Evolutionary conservation across 2,329 filamentous ascomycete species (phyloP).

Genomic region (Ophiostoma himal-ulmi): DNA sequence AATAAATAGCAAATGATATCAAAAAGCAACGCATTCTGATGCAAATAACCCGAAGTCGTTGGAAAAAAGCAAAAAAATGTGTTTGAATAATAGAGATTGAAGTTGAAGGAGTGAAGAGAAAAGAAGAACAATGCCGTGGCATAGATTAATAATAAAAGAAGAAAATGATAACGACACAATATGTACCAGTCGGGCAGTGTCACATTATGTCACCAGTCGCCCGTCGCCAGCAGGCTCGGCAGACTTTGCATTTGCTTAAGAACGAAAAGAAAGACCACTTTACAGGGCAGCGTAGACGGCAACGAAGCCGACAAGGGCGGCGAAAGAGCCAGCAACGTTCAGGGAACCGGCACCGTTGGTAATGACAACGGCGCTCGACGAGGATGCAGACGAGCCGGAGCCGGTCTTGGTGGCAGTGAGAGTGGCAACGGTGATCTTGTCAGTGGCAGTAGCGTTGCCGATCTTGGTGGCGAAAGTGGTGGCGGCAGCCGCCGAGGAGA

Average conservation of each 20-base stretch:
- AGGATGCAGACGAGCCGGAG: slow-evolving; percentile 24
- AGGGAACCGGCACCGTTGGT: slow-evolving; percentile 37
- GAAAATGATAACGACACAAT: background rate
- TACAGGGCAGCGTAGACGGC: slow-evolving; percentile 41
- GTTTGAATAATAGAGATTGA: background rate
- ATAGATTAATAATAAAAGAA: background rate
- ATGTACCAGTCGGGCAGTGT: slow-evolving; percentile 2
- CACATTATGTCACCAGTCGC: background rate
- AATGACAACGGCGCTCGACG: slow-evolving; percentile 18
- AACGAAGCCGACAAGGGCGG: slow-evolving; percentile 39
- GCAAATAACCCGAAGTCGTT: background rate
- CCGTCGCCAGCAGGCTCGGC: background rate
- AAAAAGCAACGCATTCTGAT: background rate
- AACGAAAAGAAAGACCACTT: background rate
- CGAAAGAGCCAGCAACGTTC: slow-evolving; percentile 37
- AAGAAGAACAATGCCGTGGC: background rate
- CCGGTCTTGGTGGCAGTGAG: slow-evolving; percentile 30
- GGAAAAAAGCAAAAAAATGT: background rate
- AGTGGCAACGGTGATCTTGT: slow-evolving; percentile 29
- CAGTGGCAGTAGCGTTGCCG: slow-evolving; percentile 25
- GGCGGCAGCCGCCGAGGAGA: slow-evolving; percentile 24
- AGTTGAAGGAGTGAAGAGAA: background rate
- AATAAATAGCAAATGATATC: slow-evolving; percentile 1
- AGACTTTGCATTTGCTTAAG: background rate
- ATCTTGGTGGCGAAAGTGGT: slow-evolving; percentile 16